These are phyloP conservation scores for Gossypium anomalum DNA, from an alignment of 345 rosid species.

Conservation along the genomic window DNA sequence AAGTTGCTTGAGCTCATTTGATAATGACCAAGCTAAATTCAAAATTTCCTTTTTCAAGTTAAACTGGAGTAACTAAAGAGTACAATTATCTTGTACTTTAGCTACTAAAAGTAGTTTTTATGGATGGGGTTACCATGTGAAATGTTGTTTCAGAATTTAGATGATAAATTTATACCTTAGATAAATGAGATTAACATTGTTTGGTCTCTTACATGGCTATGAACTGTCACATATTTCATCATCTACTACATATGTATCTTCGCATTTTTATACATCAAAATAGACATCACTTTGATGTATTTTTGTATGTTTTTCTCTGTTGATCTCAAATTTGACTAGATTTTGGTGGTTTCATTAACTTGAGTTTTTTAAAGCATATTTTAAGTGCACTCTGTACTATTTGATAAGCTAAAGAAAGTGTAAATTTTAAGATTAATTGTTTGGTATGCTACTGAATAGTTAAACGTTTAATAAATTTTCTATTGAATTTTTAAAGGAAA, in stretches of 20 bases:
- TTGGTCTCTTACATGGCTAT: neutral
- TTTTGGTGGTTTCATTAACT: constrained; percentile 4
- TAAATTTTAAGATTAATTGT: neutral
- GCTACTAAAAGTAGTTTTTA: no score
- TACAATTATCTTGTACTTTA: neutral
- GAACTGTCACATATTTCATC: neutral
- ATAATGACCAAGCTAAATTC: neutral
- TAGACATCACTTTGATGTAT: neutral
- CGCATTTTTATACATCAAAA: neutral
- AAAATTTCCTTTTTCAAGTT: neutral
- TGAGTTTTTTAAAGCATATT: neutral
- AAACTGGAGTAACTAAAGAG: neutral
- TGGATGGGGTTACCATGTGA: neutral
- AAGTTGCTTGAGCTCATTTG: neutral
- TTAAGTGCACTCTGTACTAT: neutral
- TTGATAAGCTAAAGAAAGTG: neutral
- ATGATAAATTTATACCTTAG: neutral
- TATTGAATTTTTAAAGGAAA: neutral
- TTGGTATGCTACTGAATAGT: neutral
- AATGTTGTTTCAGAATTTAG: neutral
- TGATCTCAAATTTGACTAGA: neutral
- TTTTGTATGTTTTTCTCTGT: neutral
- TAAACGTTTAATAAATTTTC: no score
- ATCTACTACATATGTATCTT: neutral
- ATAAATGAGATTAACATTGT: neutral